Evolutionary conservation across 768 basidiomycete genomes (phyloP), one percentile per base, ranked within the genome.

Genomic region (Gyrodon lividus): DNA sequence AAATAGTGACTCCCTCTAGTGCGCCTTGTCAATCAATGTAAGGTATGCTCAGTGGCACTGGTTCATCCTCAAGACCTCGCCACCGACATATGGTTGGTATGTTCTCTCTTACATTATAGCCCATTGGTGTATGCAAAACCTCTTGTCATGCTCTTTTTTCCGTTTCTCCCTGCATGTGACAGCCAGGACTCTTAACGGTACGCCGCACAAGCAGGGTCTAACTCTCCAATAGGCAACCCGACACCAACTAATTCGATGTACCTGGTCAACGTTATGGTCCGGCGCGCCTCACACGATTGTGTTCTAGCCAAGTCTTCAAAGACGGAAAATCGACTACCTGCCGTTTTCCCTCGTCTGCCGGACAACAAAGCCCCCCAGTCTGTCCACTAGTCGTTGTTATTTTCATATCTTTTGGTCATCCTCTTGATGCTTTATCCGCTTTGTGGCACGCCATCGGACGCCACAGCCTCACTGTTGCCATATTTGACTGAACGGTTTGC

Each of bases 371-470:
- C n/a, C n/a, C n/a, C n/a, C n/a, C n/a, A n/a, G n/a, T n/a, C n/a
- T n/a, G n/a, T n/a, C n/a, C 13, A 24, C 38, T 38, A 35, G 34
- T 19, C 39, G 31, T 40, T 17, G 31, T 30, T 26, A 23, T 59
- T 66, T 50, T 50, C 45, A 50, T 43, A 43, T 46, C 41, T 55
- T 26, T 64, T 59, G 28, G 64, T 23, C 24, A 41, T 45, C 46
- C 52, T 57, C 55, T 54, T 49, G 23, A 48, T 39, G 65, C 65
- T 46, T 64, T 57, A 44, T 43, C 49, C 52, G 54, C 64, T 61
- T 65, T 55, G 64, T 65, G 64, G 64, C 64, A 65, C 65, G 13
- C 65, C 57, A 65, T 57, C 5, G 65, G 62, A 64, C 33, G 55
- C 22, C 63, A 67, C 65, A 66, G 64, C 64, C 55, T 52, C 46